Conservation (phyloP, 2,329 filamentous ascomycete species). For the Metarhizium rileyi region DNA sequence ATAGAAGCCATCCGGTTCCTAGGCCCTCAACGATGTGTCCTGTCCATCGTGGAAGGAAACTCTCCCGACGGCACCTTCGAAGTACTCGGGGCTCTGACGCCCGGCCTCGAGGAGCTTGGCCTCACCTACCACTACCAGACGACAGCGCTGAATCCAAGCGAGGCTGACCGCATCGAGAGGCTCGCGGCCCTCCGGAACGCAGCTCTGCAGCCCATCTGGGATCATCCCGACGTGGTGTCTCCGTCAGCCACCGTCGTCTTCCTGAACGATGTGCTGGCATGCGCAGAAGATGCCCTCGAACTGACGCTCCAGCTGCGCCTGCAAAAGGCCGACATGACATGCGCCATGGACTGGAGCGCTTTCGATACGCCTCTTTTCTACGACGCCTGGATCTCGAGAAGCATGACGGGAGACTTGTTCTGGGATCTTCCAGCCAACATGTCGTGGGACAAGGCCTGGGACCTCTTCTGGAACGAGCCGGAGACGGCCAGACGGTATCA, state of each 20-base stretch:
- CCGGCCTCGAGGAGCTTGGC: slow-evolving; percentile 27
- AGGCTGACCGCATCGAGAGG: slow-evolving; percentile 32
- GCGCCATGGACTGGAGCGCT: slow-evolving; percentile 48
- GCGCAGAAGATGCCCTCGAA: slow-evolving; percentile 47
- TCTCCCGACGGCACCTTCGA: slow-evolving; percentile 35
- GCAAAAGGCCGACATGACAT: slow-evolving; percentile 44
- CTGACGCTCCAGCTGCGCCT: slow-evolving; percentile 36
- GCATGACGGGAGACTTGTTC: slow-evolving; percentile 42
- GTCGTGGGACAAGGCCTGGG: slow-evolving; percentile 36
- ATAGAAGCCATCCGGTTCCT: slow-evolving; percentile 38
- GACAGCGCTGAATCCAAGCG: slow-evolving; percentile 32
- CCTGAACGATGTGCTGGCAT: slow-evolving; percentile 44
- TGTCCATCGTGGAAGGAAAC: slow-evolving; percentile 14
- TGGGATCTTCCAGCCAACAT: slow-evolving; percentile 41
- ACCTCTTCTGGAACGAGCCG: slow-evolving; percentile 43
- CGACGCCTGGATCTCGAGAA: slow-evolving; percentile 45
- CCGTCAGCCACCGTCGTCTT: slow-evolving; percentile 37
- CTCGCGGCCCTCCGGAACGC: slow-evolving; percentile 45
- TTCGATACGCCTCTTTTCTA: slow-evolving; percentile 36
- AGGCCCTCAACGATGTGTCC: slow-evolving; percentile 35
- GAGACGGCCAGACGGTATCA: slow-evolving; percentile 23
- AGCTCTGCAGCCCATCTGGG: slow-evolving; percentile 36
- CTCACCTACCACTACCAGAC: slow-evolving; percentile 30
- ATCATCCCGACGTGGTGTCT: slow-evolving; percentile 15
- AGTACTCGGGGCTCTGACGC: slow-evolving; percentile 30